phyloP scores from a whole-genome alignment of 2,329 filamentous ascomycete genomes.

The Parafenestella ontariensis region DNA sequence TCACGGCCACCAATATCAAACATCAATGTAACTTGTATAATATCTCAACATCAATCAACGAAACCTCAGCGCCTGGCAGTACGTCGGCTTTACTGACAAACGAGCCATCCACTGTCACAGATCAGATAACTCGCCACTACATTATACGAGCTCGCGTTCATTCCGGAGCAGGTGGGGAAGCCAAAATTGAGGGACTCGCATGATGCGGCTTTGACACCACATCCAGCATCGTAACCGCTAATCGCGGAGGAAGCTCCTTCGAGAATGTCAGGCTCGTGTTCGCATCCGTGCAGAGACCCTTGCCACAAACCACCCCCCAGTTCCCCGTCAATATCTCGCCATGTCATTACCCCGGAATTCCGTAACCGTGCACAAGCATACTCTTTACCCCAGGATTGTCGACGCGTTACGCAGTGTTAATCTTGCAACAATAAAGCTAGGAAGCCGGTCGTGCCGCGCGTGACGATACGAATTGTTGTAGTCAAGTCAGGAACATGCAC shows the following conservation, averaged over 20 bases:
- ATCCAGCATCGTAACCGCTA: constrained; percentile 8
- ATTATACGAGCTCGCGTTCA: background rate
- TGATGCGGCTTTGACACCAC: constrained; percentile 1
- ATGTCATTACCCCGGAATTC: constrained; percentile 21
- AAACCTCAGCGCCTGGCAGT: constrained; percentile 1
- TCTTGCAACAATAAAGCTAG: no score
- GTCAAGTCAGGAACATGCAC: background rate
- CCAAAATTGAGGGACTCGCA: background rate
- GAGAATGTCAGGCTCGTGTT: constrained; percentile 6
- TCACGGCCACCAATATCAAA: constrained; percentile 18
- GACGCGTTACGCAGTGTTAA: no score
- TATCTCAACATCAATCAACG: constrained; percentile 14
- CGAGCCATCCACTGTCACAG: background rate
- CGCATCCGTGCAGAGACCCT: constrained; percentile 2
- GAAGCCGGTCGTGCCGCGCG: no score
- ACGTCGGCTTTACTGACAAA: constrained; percentile 2
- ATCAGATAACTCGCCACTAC: background rate
- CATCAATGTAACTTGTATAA: constrained; percentile 25
- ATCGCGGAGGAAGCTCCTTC: background rate
- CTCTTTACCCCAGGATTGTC: background rate
- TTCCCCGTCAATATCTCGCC: constrained; percentile 14
- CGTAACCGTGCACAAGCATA: constrained; percentile 7
- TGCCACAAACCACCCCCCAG: constrained; percentile 6
- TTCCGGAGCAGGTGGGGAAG: background rate
- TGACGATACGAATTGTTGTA: background rate